Evolutionary conservation across 2,329 filamentous ascomycete genomes (phyloP), one percentile per base, ranked within the genome.

Genomic region (Diaporthe sp.): DNA sequence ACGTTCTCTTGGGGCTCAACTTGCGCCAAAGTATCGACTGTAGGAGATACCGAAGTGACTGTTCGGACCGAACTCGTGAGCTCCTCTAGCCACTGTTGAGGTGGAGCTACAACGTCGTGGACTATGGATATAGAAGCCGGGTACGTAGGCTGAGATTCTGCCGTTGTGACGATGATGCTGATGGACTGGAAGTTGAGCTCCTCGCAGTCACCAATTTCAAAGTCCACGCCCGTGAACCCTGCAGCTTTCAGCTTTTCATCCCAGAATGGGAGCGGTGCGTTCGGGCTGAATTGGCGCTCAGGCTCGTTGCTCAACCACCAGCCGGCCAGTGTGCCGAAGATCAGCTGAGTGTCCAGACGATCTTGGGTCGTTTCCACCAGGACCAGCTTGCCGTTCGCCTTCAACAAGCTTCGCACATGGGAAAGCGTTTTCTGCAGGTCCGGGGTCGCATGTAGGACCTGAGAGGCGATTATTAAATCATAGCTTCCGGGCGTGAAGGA

Each of bases 321-420:
- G 8, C 83, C 82, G 1, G 81, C 77, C 22, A 84, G 77, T 3
- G 78, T 77, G 2, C 83, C 83, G 57, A 85, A 85, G 74, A 85
- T 78, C 0, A 75, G 30, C 2, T 71, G 73, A 2, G 22, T 42
- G 50, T 75, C 73, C 7, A 75, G 45, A 3, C 17, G 15, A 30
- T 54, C 58, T 28, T 19, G 35, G 2, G 76, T 77, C 15, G 58
- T 74, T 52, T 78, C 77, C 1, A 76, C n/a, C 9, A 78, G 17
- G 5, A 77, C 17, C 9, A 87, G 77, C 35, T 82, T 81, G 0
- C 85, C 85, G 3, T 80, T 82, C 0, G 84, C 81, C 17, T 80
- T 81, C 0, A 84, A 72, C 2, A 84, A 72, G 1, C 73, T 72
- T 6, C 80, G 79, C 1, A 79, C 76, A 60, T 82, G 79, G 1